Percentiles rank a stretch among this genome's conserved stretches.
Conservation (phyloP, 2,329 filamentous ascomycete species). For the Periconia digitata region DNA sequence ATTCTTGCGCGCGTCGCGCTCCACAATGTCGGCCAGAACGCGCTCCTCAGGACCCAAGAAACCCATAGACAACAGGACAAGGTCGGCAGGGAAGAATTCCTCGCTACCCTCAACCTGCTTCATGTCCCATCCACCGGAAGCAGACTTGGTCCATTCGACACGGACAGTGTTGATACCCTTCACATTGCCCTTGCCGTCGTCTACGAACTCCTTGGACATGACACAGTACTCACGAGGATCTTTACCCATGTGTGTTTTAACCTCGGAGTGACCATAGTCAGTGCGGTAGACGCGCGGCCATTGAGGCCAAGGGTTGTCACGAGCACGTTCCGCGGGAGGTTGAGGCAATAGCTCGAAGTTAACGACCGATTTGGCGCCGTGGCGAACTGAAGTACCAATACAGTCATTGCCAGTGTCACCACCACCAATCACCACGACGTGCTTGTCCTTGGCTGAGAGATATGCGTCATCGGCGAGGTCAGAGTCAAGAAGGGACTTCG, state of each 20-base stretch:
- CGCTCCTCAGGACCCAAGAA: conserved; percentile 93
- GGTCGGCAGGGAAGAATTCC: conserved; percentile 94
- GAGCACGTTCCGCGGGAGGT: conserved; percentile 84
- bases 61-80: conserved; percentile 94
- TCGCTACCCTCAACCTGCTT: conserved; percentile 92
- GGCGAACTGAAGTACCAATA: conserved; percentile 93
- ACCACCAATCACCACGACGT: conserved; percentile 95
- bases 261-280: conserved; percentile 96
- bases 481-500: conserved; percentile 94
- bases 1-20: conserved; percentile 92
- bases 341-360: conserved; percentile 97
- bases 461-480: conserved; percentile 80
- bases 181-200: conserved; percentile 82
- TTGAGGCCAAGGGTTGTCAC: conserved; percentile 97
- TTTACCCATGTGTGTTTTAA: conserved; percentile 93
- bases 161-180: conserved; percentile 96
- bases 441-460: conserved; percentile 92
- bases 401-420: conserved; percentile 98
- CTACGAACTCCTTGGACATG: conserved; percentile 96
- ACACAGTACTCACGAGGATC: conserved; percentile 97
- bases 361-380: conserved; percentile 91
- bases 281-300: conserved; percentile 98
- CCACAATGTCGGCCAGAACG: conserved; percentile 81
- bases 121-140: conserved; percentile 95
- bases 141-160: conserved; percentile 92